Evolutionary conservation across 2,329 filamentous ascomycete species (phyloP).

Genomic region (Curvularia spicifera): DNA sequence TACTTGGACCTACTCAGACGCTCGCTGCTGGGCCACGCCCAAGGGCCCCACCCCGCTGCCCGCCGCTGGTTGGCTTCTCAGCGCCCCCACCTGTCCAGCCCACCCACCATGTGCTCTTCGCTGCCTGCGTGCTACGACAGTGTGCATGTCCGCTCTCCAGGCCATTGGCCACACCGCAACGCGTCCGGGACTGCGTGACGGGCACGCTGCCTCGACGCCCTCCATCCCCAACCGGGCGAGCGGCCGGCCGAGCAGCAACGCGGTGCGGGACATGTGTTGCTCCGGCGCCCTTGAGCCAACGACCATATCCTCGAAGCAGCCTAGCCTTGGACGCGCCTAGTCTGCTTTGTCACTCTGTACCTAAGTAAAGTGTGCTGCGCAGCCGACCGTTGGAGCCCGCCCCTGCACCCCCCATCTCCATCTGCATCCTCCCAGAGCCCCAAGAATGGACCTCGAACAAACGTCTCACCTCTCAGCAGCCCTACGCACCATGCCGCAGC

Average conservation of each 20-base stretch:
- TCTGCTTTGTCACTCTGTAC: constrained; percentile 31
- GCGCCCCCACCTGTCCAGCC: constrained; percentile 4
- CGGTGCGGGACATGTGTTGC: background rate
- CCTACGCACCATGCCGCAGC: constrained; percentile 39
- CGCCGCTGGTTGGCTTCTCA: constrained; percentile 5
- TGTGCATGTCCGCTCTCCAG: constrained; percentile 33
- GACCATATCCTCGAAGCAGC: constrained; percentile 34
- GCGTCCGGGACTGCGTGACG: constrained; percentile 19
- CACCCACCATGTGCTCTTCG: constrained; percentile 1
- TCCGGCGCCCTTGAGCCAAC: constrained; percentile 1
- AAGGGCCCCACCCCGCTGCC: constrained; percentile 7
- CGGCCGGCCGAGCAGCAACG: constrained; percentile 6
- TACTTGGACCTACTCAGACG: too few relatives aligned
- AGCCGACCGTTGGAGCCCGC: constrained; percentile 6
- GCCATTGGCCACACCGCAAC: constrained; percentile 32
- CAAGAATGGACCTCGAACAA: constrained; percentile 25
- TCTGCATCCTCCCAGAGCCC: constrained; percentile 15
- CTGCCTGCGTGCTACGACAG: constrained; percentile 18
- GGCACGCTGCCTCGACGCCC: background rate
- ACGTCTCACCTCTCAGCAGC: constrained; percentile 31
- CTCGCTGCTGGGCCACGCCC: too few relatives aligned
- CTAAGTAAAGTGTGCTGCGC: constrained; percentile 18
- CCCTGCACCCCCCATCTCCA: background rate
- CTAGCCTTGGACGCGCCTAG: constrained; percentile 25
- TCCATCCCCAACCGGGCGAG: too few relatives aligned